These are phyloP conservation scores for Colletotrichum caudatum DNA, from an alignment of 2,329 filamentous ascomycete genomes.

Conservation along the genomic window DNA sequence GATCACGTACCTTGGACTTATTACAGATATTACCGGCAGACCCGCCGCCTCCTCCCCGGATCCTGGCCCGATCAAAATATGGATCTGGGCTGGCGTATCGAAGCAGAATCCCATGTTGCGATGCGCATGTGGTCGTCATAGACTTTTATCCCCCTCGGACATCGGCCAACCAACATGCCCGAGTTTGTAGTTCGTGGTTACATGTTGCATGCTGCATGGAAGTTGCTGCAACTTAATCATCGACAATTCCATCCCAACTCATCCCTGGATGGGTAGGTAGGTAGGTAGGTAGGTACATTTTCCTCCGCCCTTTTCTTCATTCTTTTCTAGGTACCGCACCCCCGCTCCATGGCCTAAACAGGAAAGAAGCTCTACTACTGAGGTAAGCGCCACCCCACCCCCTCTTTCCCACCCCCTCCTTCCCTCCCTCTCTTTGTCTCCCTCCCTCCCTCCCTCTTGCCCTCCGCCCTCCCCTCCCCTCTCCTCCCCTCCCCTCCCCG, in stretches of 20 bases:
- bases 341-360: slow-evolving; percentile 19
- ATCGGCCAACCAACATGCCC: slow-evolving; percentile 16
- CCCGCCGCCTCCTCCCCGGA: not conserved
- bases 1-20: too few relatives aligned
- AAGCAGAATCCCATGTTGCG: slow-evolving; percentile 28
- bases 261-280: not conserved
- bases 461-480: not conserved
- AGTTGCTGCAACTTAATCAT: slow-evolving; percentile 12
- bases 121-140: slow-evolving; percentile 40
- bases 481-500: too few relatives aligned
- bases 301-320: not conserved
- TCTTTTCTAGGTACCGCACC: not conserved
- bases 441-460: too few relatives aligned
- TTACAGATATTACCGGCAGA: not conserved
- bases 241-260: slow-evolving; percentile 11
- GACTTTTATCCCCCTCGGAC: slow-evolving; percentile 27
- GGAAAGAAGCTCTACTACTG: slow-evolving; percentile 33
- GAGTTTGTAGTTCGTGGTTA: not conserved
- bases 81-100: slow-evolving; percentile 12
- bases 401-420: too few relatives aligned
- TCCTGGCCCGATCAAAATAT: slow-evolving; percentile 6
- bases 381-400: not conserved
- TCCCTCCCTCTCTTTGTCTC: too few relatives aligned
- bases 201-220: not conserved
- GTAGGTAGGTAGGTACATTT: not conserved